Percentiles rank a stretch among this genome's conserved stretches.
These are phyloP conservation scores for Dimargaris cristalligena DNA, from an alignment of 192 early-diverging fungal species.

Conservation along the genomic window DNA sequence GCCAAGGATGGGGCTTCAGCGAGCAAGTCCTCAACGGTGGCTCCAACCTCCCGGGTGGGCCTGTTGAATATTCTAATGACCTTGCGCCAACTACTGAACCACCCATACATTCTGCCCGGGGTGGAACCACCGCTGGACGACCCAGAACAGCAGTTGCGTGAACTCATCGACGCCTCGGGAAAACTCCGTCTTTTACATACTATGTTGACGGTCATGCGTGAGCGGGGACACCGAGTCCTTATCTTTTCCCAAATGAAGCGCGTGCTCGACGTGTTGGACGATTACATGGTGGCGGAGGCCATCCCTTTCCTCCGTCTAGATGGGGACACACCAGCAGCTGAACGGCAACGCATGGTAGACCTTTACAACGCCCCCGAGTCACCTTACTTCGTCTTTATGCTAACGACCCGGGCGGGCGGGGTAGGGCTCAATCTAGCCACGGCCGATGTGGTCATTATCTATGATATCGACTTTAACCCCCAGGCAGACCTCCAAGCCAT, in stretches of 20 bases:
- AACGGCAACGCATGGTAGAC: constrained; percentile 62
- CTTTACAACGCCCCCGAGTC: constrained; percentile 41
- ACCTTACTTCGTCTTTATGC: constrained; percentile 40
- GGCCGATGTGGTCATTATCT: constrained; percentile 62
- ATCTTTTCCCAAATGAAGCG: constrained; percentile 80
- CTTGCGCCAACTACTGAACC: constrained; percentile 48
- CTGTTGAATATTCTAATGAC: constrained; percentile 42
- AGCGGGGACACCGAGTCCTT: constrained; percentile 28
- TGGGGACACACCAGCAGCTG: constrained; percentile 45
- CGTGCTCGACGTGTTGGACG: constrained; percentile 65
- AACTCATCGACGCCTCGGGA: constrained; percentile 43
- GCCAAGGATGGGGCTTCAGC: neutral
- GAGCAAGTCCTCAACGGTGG: neutral
- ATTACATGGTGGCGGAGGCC: constrained; percentile 33
- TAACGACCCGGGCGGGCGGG: constrained; percentile 66
- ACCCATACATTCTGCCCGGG: constrained; percentile 46
- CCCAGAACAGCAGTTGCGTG: constrained; percentile 24
- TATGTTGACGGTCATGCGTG: constrained; percentile 48
- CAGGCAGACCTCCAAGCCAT: constrained; percentile 73
- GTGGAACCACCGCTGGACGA: constrained; percentile 27
- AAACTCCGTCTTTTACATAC: constrained; percentile 45
- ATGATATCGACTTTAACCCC: constrained; percentile 73
- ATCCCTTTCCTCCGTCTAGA: constrained; percentile 35
- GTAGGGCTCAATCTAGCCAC: constrained; percentile 67
- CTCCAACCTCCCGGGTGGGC: neutral